Evolutionary conservation across 108 stramenopile species (phyloP).

Genomic region (Asterionellopsis glacialis): DNA sequence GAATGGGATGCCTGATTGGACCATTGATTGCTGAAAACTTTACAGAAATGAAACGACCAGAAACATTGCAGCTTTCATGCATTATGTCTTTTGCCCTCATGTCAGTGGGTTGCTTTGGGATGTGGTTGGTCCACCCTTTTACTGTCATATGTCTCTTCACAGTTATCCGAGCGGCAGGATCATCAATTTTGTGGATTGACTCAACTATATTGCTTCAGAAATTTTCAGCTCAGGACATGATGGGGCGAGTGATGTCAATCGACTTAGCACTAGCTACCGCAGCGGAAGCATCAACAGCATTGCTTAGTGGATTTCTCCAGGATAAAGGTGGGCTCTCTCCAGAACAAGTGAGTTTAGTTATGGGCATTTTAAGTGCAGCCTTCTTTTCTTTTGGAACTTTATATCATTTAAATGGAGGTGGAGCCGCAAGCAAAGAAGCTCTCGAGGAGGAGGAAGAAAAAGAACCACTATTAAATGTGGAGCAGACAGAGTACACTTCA

Average conservation of each 20-base stretch:
- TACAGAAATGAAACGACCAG: slow-evolving; percentile 36
- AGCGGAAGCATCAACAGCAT: slow-evolving; percentile 47
- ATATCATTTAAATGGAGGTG: too few species aligned
- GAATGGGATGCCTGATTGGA: slow-evolving; percentile 61
- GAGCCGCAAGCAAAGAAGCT: too few species aligned
- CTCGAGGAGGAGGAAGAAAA: too few species aligned
- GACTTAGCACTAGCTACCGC: slow-evolving; percentile 62
- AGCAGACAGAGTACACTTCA: too few species aligned
- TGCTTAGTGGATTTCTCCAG: slow-evolving; percentile 40
- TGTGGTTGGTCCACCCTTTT: slow-evolving; percentile 8
- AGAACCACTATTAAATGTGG: too few species aligned
- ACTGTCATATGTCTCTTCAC: slow-evolving; percentile 21
- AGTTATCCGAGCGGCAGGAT: slow-evolving; percentile 43
- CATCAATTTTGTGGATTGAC: slow-evolving; percentile 53
- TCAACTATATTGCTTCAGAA: slow-evolving; percentile 47
- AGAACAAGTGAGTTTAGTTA: neutral
- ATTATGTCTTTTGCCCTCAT: slow-evolving; percentile 29
- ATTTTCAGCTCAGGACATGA: slow-evolving; percentile 32
- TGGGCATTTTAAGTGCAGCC: neutral
- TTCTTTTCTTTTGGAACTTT: too few species aligned
- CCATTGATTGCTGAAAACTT: slow-evolving; percentile 42
- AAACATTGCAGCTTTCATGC: slow-evolving; percentile 47
- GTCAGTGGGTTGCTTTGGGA: slow-evolving; percentile 35
- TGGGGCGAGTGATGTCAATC: slow-evolving; percentile 57
- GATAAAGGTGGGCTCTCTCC: slow-evolving; percentile 22